Conservation (phyloP, 345 rosid species). For the Pugionium cornutum region DNA sequence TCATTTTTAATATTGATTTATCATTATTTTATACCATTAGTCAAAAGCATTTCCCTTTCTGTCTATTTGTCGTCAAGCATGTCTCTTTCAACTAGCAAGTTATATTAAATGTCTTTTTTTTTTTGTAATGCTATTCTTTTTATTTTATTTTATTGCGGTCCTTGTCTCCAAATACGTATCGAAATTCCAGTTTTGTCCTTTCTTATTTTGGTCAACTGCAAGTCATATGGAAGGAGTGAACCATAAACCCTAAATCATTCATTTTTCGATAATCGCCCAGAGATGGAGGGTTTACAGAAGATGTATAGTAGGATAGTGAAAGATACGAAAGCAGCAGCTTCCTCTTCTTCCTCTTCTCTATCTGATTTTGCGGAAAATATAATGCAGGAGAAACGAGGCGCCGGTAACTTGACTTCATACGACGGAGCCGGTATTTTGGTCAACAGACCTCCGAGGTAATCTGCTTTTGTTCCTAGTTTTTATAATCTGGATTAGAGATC, state of each 20-base stretch:
- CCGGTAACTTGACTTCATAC: slow-evolving; percentile 42
- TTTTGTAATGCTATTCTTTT: too few relatives aligned
- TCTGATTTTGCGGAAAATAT: slow-evolving; percentile 39
- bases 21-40: background rate
- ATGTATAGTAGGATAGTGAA: slow-evolving; percentile 39
- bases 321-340: slow-evolving; percentile 42
- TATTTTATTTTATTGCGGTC: too few relatives aligned
- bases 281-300: slow-evolving; percentile 61
- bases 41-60: background rate
- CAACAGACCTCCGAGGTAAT: slow-evolving; percentile 55
- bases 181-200: slow-evolving; percentile 15
- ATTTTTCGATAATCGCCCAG: background rate
- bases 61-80: too few relatives aligned
- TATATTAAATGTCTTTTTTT: too few relatives aligned
- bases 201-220: slow-evolving; percentile 20
- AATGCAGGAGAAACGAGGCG: slow-evolving; percentile 32
- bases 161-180: background rate
- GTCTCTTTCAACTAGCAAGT: background rate
- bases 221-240: background rate
- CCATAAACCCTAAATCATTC: slow-evolving; percentile 28
- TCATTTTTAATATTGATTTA: background rate
- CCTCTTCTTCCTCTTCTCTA: slow-evolving; percentile 46
- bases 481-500: background rate
- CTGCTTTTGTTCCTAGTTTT: background rate
- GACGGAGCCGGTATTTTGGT: slow-evolving; percentile 46